These are phyloP conservation scores for Solanum chilense DNA, from an alignment of 257 asterid species.

Conservation along the genomic window DNA sequence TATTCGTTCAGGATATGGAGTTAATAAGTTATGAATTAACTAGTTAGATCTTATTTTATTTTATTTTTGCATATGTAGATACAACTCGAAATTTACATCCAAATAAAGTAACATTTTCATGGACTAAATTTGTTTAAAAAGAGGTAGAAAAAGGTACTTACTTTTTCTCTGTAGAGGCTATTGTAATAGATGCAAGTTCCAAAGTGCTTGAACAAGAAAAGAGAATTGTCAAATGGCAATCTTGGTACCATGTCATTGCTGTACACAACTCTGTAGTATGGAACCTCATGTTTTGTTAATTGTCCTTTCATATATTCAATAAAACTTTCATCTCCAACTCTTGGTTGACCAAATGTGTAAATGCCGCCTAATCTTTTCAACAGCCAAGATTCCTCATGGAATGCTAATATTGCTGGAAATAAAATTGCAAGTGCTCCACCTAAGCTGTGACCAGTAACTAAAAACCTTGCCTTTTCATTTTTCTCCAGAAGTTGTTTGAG, in stretches of 20 bases:
- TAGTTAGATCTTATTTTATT: background rate
- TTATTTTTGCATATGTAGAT: background rate
- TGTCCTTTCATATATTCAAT: slow-evolving; percentile 26
- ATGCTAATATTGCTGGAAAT: slow-evolving; percentile 36
- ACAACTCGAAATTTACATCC: background rate
- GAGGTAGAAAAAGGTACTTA: background rate
- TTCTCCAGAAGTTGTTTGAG: slow-evolving; percentile 3
- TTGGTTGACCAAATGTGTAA: slow-evolving; percentile 66
- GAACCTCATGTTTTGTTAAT: slow-evolving; percentile 7
- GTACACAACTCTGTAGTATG: slow-evolving; percentile 49
- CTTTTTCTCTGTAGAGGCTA: slow-evolving; percentile 39
- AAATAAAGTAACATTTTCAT: background rate
- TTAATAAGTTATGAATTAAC: background rate
- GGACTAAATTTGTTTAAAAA: background rate
- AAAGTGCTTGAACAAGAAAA: slow-evolving; percentile 49
- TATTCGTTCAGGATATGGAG: background rate
- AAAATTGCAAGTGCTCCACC: slow-evolving; percentile 63
- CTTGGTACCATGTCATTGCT: slow-evolving; percentile 45
- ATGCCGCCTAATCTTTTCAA: slow-evolving; percentile 33
- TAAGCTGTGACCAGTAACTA: slow-evolving; percentile 59
- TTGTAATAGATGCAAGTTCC: slow-evolving; percentile 41
- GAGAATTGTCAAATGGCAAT: slow-evolving; percentile 32
- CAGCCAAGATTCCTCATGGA: slow-evolving; percentile 22
- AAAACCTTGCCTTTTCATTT: slow-evolving; percentile 9
- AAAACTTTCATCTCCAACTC: slow-evolving; percentile 47